These are phyloP conservation scores for Boletus subcaerulescens DNA, from an alignment of 768 basidiomycete genomes.

Conservation along the genomic window DNA sequence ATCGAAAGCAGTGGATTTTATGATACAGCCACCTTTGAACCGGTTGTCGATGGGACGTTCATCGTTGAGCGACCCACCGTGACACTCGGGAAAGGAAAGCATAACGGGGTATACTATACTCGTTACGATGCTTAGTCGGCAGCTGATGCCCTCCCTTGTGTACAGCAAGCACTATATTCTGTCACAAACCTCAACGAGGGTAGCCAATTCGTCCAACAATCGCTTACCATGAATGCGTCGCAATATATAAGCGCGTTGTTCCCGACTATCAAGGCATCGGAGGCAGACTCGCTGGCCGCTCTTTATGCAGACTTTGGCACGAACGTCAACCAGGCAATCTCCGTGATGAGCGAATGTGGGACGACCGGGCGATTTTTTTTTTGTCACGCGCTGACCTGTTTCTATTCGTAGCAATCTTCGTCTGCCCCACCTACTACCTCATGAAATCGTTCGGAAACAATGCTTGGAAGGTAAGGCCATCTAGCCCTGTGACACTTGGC, in stretches of 20 bases:
- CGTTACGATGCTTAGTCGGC: not conserved
- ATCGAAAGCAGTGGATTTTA: conserved; percentile 26
- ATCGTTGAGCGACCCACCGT: conserved; percentile 33
- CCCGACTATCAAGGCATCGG: conserved; percentile 32
- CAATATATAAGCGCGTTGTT: conserved; percentile 39
- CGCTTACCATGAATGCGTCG: conserved; percentile 17
- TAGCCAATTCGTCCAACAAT: conserved; percentile 35
- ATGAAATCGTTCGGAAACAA: conserved; percentile 26
- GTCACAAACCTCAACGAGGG: conserved; percentile 41
- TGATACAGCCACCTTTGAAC: conserved; percentile 30
- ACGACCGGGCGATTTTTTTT: not conserved
- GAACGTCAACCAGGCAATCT: conserved; percentile 31
- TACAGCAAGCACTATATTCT: conserved; percentile 30
- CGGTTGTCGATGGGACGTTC: conserved; percentile 37
- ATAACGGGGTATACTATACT: conserved; percentile 33
- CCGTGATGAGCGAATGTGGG: conserved; percentile 41
- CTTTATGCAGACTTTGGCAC: conserved; percentile 34
- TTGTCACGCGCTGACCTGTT: not conserved
- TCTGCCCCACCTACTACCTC: conserved; percentile 43
- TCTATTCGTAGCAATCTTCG: conserved; percentile 38
- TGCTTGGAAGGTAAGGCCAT: conserved; percentile 30
- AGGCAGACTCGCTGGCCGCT: conserved; percentile 24
- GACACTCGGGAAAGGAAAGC: conserved; percentile 24
- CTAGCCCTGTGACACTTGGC: too few species aligned
- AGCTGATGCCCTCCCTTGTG: not conserved